Conservation (phyloP, 2,329 filamentous ascomycete genomes). For the Dothidotthia symphoricarpi region DNA sequence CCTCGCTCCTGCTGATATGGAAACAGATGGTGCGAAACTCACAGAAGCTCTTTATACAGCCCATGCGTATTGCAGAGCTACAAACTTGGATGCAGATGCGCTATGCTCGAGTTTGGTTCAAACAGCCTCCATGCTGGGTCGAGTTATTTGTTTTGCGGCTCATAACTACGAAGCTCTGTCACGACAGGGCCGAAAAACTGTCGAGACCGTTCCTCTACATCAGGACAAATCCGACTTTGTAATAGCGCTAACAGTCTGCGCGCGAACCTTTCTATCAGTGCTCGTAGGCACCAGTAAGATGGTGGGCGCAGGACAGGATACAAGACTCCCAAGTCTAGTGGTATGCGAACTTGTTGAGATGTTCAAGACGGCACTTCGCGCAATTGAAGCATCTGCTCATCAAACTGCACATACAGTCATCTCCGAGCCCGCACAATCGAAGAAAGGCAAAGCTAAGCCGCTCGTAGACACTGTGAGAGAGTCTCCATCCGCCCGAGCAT, state of each 20-base stretch:
- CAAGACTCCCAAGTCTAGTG: slow-evolving; percentile 20
- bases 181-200: slow-evolving; percentile 7
- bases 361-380: slow-evolving; percentile 38
- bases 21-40: slow-evolving; percentile 21
- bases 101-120: slow-evolving; percentile 30
- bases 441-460: slow-evolving; percentile 10
- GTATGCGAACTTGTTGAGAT: slow-evolving; percentile 38
- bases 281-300: slow-evolving; percentile 32
- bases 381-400: slow-evolving; percentile 29
- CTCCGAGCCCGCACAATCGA: slow-evolving; percentile 1
- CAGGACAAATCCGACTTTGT: slow-evolving; percentile 30
- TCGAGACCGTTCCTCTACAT: slow-evolving; percentile 13
- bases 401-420: slow-evolving; percentile 12
- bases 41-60: slow-evolving; percentile 28
- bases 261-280: slow-evolving; percentile 33
- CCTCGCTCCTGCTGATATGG: slow-evolving; percentile 6
- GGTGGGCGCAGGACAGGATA: slow-evolving; percentile 9
- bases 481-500: slow-evolving; percentile 21
- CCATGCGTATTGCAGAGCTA: slow-evolving; percentile 29
- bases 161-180: slow-evolving; percentile 20
- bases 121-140: slow-evolving; percentile 23
- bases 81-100: slow-evolving; percentile 10
- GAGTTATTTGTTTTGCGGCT: slow-evolving; percentile 22
- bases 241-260: slow-evolving; percentile 26
- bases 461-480: slow-evolving; percentile 16